These are phyloP conservation scores for Colletotrichum acutatum DNA, from an alignment of 2,329 filamentous ascomycete genomes.

Conservation along the genomic window DNA sequence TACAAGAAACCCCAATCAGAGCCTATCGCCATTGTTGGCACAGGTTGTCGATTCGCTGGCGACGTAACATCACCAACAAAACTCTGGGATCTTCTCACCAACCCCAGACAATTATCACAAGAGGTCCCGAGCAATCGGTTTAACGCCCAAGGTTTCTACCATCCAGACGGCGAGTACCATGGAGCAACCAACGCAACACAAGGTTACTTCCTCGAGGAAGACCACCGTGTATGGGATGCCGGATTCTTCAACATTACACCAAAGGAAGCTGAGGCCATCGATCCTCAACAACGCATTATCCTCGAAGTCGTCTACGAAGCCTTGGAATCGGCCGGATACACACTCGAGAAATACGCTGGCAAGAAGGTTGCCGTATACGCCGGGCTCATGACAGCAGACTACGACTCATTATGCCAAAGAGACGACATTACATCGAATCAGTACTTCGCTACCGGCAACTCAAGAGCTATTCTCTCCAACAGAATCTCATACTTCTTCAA, in stretches of 20 bases:
- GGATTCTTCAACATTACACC: conserved; percentile 52
- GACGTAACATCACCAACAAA: conserved; percentile 45
- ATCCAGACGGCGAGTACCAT: conserved; percentile 39
- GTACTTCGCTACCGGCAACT: conserved; percentile 48
- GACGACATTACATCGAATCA: conserved; percentile 41
- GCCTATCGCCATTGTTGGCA: conserved; percentile 55
- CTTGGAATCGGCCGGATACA: conserved; percentile 41
- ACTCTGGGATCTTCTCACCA: conserved; percentile 51
- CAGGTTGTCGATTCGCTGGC: conserved; percentile 52
- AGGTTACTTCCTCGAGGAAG: conserved; percentile 38
- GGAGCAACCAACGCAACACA: conserved; percentile 32
- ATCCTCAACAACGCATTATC: conserved; percentile 46
- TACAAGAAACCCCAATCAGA: conserved; percentile 38
- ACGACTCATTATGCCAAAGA: conserved; percentile 41
- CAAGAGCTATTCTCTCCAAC: conserved; percentile 49
- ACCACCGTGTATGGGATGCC: conserved; percentile 49
- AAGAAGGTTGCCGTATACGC: conserved; percentile 38
- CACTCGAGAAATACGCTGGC: conserved; percentile 28
- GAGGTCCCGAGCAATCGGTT: conserved; percentile 40
- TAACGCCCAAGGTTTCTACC: conserved; percentile 39
- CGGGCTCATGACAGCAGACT: conserved; percentile 42
- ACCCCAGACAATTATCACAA: conserved; percentile 38
- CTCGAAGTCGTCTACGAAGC: conserved; percentile 51
- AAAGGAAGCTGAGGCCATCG: conserved; percentile 44
- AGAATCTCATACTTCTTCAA: conserved; percentile 55